Conservation (phyloP, 1,139 yeast genomes). For the Trichomonascaceae sp. region DNA sequence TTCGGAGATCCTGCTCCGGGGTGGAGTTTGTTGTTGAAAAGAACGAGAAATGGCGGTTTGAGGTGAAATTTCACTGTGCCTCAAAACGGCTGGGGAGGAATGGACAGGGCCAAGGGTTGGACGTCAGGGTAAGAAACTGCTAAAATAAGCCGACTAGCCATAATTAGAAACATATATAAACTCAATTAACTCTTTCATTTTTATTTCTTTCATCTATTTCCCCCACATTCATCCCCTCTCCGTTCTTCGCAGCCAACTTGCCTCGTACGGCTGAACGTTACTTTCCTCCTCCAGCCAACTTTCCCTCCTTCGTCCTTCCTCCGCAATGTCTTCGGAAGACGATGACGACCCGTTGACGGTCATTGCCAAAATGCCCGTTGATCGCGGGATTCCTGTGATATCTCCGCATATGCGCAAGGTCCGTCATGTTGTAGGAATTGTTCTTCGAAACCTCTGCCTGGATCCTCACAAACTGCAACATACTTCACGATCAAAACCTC, state of each 20-base stretch:
- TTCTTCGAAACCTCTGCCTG: constrained; percentile 16
- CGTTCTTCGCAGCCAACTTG: no score
- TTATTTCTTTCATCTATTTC: no score
- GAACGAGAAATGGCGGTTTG: background rate
- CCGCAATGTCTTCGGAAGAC: constrained; percentile 5
- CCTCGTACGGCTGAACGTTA: background rate
- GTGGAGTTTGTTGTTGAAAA: no score
- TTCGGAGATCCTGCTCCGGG: background rate
- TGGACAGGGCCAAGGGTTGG: background rate
- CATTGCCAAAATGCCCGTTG: constrained; percentile 16
- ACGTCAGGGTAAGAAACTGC: no score
- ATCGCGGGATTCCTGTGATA: constrained; percentile 19
- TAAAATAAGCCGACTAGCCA: no score
- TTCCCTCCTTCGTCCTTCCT: background rate
- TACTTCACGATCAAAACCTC: background rate
- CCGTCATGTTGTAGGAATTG: constrained; percentile 22
- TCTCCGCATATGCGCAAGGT: constrained; percentile 19
- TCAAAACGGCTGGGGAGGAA: background rate
- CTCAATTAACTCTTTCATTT: no score
- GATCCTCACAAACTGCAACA: background rate
- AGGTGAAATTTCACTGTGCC: background rate
- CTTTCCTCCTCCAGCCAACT: background rate
- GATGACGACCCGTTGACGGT: constrained; percentile 13
- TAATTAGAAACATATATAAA: no score
- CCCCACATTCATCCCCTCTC: no score